A percentile compares a stretch with the other conserved stretches of the same genome.
phyloP scores from a whole-genome alignment of 2,329 filamentous ascomycete genomes.

The Nemania sp. region DNA sequence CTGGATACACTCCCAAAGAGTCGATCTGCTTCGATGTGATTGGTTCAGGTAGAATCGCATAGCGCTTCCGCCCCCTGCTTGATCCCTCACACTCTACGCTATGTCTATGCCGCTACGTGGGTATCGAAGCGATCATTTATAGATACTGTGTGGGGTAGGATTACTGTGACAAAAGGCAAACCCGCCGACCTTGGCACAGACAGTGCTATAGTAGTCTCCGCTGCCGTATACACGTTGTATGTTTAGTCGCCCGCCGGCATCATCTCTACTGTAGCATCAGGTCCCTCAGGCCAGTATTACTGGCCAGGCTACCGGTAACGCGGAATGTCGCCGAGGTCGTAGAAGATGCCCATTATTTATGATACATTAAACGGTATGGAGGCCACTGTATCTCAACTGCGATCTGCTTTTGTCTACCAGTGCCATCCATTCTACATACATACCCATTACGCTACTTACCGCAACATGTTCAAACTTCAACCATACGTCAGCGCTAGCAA shows the following conservation, averaged over 20 bases:
- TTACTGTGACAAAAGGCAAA: slow-evolving; percentile 24
- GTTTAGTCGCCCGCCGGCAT: slow-evolving; percentile 12
- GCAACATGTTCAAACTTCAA: slow-evolving; percentile 16
- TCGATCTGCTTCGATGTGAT: slow-evolving; percentile 34
- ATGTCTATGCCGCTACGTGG: not conserved
- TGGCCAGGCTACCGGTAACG: slow-evolving; percentile 8
- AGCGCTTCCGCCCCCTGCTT: slow-evolving; percentile 32
- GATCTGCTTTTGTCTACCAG: no score
- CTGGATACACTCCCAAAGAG: slow-evolving; percentile 40
- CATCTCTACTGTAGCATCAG: not conserved
- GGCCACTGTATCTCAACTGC: no score
- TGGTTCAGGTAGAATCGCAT: slow-evolving; percentile 29
- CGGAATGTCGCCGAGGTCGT: slow-evolving; percentile 4
- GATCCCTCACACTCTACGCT: slow-evolving; percentile 19
- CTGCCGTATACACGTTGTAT: not conserved
- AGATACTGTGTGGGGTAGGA: slow-evolving; percentile 27
- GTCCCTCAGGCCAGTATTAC: no score
- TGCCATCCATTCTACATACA: no score
- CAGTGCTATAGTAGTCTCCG: not conserved
- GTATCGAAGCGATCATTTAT: slow-evolving; percentile 11
- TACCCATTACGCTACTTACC: no score
- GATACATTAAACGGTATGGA: no score
- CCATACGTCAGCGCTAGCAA: slow-evolving; percentile 23
- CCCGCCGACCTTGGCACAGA: slow-evolving; percentile 8
- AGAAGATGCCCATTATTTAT: not conserved